A percentile compares a stretch with the other conserved stretches of the same genome.
These are phyloP conservation scores for Tuber indicum DNA, from an alignment of 495 filamentous ascomycete species.

Conservation along the genomic window DNA sequence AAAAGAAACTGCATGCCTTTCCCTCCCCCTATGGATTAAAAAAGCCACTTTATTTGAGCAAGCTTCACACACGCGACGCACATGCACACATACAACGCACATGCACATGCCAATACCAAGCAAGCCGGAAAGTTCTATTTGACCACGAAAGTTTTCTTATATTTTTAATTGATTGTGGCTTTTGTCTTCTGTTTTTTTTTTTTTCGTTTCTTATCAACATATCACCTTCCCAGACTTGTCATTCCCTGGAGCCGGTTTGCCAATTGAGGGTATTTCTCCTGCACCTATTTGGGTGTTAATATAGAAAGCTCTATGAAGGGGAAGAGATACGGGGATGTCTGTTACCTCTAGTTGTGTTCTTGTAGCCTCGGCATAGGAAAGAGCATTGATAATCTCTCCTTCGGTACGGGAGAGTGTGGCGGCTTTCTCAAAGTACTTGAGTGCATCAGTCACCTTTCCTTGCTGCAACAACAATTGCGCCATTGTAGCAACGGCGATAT, in stretches of 20 bases:
- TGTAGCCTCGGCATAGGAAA: conserved; percentile 96
- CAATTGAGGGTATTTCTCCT: conserved; percentile 96
- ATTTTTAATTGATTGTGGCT: conserved; percentile 36
- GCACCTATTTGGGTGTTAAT: conserved; percentile 51
- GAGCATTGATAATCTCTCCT: conserved; percentile 88
- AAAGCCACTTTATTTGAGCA: background rate
- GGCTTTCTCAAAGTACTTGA: conserved; percentile 94
- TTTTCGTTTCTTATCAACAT: background rate
- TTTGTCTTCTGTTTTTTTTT: conserved; percentile 19
- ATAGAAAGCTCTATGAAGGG: background rate
- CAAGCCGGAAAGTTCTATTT: conserved; percentile 14
- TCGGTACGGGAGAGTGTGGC: conserved; percentile 94
- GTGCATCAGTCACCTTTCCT: conserved; percentile 88
- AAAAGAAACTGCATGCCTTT: conserved; percentile 1
- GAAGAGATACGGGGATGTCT: background rate
- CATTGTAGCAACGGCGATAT: conserved; percentile 99
- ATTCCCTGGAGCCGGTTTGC: conserved; percentile 74
- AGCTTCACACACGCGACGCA: background rate
- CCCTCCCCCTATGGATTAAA: conserved; percentile 18
- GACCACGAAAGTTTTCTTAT: conserved; percentile 21
- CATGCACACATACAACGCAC: background rate
- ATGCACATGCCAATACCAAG: conserved; percentile 6
- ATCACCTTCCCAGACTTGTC: conserved; percentile 46
- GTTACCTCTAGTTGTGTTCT: conserved; percentile 77
- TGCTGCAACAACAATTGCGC: conserved; percentile 96